Base-by-base conservation (phyloP, 2,329 filamentous ascomycete species). In the Bipolaris bicolor region DNA sequence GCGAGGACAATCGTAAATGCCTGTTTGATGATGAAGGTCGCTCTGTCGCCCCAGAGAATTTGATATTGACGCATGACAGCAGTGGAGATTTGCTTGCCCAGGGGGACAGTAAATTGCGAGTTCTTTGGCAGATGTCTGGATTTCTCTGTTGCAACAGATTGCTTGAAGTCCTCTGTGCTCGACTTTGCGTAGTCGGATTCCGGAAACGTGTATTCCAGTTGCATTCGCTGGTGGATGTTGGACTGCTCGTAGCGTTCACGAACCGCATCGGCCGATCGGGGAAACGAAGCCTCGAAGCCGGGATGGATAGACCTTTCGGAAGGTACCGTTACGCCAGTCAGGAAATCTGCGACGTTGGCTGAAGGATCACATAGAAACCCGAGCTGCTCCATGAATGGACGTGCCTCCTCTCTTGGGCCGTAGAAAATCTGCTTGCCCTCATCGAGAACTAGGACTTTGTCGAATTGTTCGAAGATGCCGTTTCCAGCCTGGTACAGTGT, bases 351-450 rank as follows among this genome's bases (percentile, higher is more conserved):
- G 0, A 85, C 85, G 0, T 88, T 91, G 16, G 86, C 83, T 5
- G 85, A 83, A 7, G 85, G 37, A 22, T 46, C n/a, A 62, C 84
- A 89, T 26, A 85, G 65, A 66, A 90, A 92, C n/a, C 90, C 90
- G 70, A 88, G 84, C 9, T 81, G 75, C 64, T 86, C 83, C 58
- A 92, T 91, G 73, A 86, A 92, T 0, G 75, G 74, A 62, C 82
- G 85, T 1, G 89, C 90, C 2, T 79, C 71, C 3, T 66, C 69
- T 0, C 83, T 82, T 0, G 84, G 82, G 0, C 90, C 90, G 61
- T 87, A 92, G 77, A 85, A 93, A 59, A 92, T 90, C 68, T 92
- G 84, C 0, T 88, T 83, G 2, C 90, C 90, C 66, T 92, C 88
- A 65, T 92, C 91, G 0, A 93, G 78, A 0, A 94, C 86, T 0